Evolutionary conservation across 1,139 yeast genomes (phyloP).

Genomic region (Scheffersomyces illinoinensis): DNA sequence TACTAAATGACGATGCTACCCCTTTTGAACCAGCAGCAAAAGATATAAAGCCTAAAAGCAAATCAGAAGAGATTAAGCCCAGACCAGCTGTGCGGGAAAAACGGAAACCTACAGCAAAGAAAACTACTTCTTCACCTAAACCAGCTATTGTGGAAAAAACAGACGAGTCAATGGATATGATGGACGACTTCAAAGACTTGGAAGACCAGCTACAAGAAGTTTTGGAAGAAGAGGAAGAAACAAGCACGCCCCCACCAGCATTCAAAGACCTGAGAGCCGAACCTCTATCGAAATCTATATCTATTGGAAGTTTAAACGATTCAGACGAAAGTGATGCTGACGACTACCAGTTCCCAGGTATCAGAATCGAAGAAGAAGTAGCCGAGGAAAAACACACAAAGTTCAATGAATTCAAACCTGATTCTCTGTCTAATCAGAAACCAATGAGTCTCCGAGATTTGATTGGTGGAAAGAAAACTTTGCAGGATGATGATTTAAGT

Average conservation of each 20-base stretch:
- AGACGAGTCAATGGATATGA: slow-evolving; percentile 23
- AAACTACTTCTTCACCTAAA: slow-evolving; percentile 2
- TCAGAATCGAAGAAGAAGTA: slow-evolving; percentile 21
- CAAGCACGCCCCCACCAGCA: not conserved
- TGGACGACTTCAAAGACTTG: slow-evolving; percentile 46
- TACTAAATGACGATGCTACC: slow-evolving; percentile 2
- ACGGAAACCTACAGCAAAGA: slow-evolving; percentile 1
- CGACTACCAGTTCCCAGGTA: slow-evolving; percentile 21
- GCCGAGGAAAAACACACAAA: not conserved
- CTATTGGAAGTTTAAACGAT: slow-evolving; percentile 6
- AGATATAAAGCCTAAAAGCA: slow-evolving; percentile 2
- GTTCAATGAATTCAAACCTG: not conserved
- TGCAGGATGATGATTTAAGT: slow-evolving; percentile 28
- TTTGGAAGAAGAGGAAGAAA: slow-evolving; percentile 26
- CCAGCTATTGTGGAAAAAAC: slow-evolving; percentile 10
- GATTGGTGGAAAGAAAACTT: slow-evolving; percentile 21
- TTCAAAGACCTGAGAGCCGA: not conserved
- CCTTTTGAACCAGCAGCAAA: not conserved
- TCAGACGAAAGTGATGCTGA: slow-evolving; percentile 34
- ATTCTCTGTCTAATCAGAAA: slow-evolving; percentile 13
- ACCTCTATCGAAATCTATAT: not conserved
- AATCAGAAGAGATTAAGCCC: not conserved
- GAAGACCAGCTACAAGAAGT: slow-evolving; percentile 49
- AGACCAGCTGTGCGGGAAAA: slow-evolving; percentile 1
- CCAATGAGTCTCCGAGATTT: slow-evolving; percentile 45